Percentiles rank a stretch among this genome's conserved stretches.
Conservation (phyloP, 768 basidiomycete species). For the Termitomyces sp. region DNA sequence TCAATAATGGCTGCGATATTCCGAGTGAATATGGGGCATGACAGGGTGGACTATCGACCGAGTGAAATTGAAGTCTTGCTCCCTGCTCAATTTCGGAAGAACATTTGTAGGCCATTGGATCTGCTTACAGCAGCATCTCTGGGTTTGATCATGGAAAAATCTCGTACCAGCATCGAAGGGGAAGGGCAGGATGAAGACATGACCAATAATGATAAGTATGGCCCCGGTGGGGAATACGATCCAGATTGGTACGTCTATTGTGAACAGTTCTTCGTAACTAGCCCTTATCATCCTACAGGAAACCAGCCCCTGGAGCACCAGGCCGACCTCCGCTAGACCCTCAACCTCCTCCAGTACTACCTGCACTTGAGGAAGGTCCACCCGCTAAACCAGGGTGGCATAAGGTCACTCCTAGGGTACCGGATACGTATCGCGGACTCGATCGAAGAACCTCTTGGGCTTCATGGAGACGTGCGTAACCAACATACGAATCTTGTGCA, state of each 20-base stretch:
- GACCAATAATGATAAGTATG: conserved; percentile 46
- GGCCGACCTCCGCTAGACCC: conserved; percentile 41
- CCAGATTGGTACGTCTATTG: conserved; percentile 60
- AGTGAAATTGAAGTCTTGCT: too few relatives aligned
- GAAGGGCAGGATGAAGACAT: too few relatives aligned
- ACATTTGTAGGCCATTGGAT: too few relatives aligned
- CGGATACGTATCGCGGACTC: conserved; percentile 14
- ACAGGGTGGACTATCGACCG: too few relatives aligned
- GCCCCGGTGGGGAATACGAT: conserved; percentile 84
- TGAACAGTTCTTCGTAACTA: not conserved
- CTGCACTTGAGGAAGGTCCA: conserved; percentile 41
- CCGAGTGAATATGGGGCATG: too few relatives aligned
- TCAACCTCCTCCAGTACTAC: conserved; percentile 23
- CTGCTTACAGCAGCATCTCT: too few relatives aligned
- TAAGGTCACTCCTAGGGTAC: conserved; percentile 36
- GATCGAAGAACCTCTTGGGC: conserved; percentile 59
- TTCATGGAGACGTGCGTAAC: conserved; percentile 65
- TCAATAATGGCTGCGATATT: too few relatives aligned
- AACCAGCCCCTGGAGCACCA: conserved; percentile 43
- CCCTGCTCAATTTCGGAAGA: too few relatives aligned
- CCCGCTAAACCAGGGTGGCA: conserved; percentile 62
- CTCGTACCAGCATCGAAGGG: too few relatives aligned
- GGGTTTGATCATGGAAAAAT: too few relatives aligned
- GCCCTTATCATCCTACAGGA: conserved; percentile 27
- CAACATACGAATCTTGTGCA: conserved; percentile 1